Evolutionary conservation across 305 asterid genomes (phyloP).

Genomic region (Solanum hybrid): DNA sequence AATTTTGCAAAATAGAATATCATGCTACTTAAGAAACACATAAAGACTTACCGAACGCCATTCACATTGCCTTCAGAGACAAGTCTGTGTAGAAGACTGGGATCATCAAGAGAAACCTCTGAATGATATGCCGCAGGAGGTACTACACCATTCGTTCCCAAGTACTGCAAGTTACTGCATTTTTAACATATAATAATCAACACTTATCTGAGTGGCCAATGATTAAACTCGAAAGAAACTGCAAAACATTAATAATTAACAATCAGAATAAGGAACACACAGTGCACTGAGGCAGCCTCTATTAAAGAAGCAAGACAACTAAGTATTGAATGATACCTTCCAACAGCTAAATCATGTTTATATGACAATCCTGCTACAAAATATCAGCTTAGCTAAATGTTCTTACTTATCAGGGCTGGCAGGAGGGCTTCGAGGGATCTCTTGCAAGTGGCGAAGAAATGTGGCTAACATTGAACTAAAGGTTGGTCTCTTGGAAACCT

Average conservation of each 20-base stretch:
- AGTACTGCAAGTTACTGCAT: conserved; percentile 51
- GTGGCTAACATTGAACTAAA: conserved; percentile 84
- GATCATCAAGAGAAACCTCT: conserved; percentile 46
- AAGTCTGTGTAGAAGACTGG: conserved; percentile 58
- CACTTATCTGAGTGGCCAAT: not conserved
- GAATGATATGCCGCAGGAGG: conserved; percentile 32
- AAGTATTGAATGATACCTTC: conserved; percentile 12
- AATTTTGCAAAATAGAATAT: not conserved
- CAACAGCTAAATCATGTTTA: not conserved
- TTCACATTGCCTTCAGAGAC: conserved; percentile 75
- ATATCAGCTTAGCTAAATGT: conserved; percentile 15
- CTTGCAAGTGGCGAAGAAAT: conserved; percentile 91
- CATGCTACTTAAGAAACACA: not conserved
- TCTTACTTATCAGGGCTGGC: conserved; percentile 92
- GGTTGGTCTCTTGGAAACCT: conserved; percentile 81
- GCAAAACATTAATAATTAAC: not conserved
- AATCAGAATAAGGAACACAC: not conserved
- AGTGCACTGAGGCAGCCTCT: not conserved
- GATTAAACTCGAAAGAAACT: conserved; percentile 1
- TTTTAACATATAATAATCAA: conserved; percentile 3
- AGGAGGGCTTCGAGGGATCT: conserved; percentile 93
- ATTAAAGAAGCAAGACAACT: conserved; percentile 12
- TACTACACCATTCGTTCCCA: conserved; percentile 51
- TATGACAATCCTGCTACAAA: not conserved
- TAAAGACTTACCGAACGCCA: conserved; percentile 64